Percentiles rank a stretch among this genome's conserved stretches.
phyloP scores from a whole-genome alignment of 768 basidiomycete species.

The Russula abietina region DNA sequence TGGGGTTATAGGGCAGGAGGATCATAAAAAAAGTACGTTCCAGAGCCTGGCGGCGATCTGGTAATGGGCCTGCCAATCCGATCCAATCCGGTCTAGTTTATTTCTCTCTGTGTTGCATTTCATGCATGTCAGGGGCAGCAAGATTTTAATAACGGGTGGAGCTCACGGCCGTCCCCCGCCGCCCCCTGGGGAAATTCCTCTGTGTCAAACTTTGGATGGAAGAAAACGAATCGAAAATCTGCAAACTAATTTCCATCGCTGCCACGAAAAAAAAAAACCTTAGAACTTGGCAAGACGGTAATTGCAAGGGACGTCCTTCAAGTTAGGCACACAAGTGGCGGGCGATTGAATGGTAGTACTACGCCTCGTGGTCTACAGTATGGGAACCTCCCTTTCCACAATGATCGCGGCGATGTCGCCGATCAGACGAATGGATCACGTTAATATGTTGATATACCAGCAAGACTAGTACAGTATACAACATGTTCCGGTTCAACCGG shows the following conservation, averaged over 20 bases:
- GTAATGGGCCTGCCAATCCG: not conserved
- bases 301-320: too few species aligned
- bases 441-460: not conserved
- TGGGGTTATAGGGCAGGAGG: not conserved
- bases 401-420: constrained; percentile 52
- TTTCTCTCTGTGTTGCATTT: not conserved
- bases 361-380: constrained; percentile 16
- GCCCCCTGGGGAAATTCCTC: not conserved
- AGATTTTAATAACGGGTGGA: not conserved
- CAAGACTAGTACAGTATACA: not conserved
- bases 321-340: not conserved
- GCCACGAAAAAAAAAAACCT: not conserved
- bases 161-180: not conserved
- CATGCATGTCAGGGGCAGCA: not conserved
- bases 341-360: not conserved
- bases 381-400: constrained; percentile 44
- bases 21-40: not conserved
- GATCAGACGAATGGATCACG: constrained; percentile 34
- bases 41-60: constrained; percentile 2
- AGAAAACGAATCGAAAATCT: not conserved
- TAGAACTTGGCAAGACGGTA: too few species aligned
- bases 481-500: not conserved
- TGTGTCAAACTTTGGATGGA: not conserved
- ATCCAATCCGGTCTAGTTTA: not conserved
- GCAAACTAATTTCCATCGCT: not conserved